Conservation (phyloP, 352 stramenopile genomes). For the Globisporangium sylvaticum region DNA sequence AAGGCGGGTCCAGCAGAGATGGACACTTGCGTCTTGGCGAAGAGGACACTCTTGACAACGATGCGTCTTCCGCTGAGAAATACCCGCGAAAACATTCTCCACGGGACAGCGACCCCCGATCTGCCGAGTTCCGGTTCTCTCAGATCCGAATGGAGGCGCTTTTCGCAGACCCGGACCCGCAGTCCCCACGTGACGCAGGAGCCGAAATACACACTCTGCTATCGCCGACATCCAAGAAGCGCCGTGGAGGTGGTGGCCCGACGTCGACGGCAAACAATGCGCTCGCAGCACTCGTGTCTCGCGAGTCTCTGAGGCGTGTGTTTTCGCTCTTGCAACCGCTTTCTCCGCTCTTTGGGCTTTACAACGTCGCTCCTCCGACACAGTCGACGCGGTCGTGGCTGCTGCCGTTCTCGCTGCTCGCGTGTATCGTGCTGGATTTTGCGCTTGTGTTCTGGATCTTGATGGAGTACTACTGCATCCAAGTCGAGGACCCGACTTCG, state of each 20-base stretch:
- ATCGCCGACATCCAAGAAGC: conserved; percentile 19
- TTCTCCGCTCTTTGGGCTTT: conserved; percentile 57
- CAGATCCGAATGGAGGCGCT: conserved; percentile 77
- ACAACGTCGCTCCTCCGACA: conserved; percentile 31
- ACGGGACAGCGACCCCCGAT: conserved; percentile 35
- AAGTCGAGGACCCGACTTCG: conserved; percentile 74
- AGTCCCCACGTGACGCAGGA: conserved; percentile 8
- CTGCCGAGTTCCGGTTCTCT: conserved; percentile 63
- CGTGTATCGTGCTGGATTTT: conserved; percentile 63
- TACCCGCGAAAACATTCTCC: not conserved
- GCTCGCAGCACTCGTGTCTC: conserved; percentile 17
- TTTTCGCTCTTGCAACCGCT: conserved; percentile 39
- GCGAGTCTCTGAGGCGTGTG: conserved; percentile 11
- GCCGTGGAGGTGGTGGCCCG: not conserved
- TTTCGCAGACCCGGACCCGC: conserved; percentile 30
- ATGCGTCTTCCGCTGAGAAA: not conserved
- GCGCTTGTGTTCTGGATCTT: conserved; percentile 69
- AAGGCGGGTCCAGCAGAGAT: not conserved
- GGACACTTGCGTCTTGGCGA: conserved; percentile 3
- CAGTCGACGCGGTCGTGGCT: conserved; percentile 24
- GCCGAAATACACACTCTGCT: conserved; percentile 15
- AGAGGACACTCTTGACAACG: not conserved
- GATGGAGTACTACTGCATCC: conserved; percentile 85
- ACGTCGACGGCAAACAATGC: conserved; percentile 12
- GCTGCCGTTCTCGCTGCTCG: conserved; percentile 46